Evolutionary conservation across 2,329 filamentous ascomycete genomes (phyloP).

Genomic region (Cytospora piceae): DNA sequence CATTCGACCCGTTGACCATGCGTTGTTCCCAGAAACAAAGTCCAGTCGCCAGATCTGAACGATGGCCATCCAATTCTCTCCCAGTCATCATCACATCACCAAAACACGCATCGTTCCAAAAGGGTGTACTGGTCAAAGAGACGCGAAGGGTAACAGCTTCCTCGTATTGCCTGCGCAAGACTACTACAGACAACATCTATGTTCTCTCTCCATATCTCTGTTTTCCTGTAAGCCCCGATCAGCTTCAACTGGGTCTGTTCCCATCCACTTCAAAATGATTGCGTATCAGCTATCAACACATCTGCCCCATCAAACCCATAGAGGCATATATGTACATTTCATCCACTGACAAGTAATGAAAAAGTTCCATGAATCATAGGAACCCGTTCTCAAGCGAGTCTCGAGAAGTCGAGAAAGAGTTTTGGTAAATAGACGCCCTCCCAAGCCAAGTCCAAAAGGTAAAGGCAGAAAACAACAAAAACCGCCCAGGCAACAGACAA

Average conservation of each 20-base stretch:
- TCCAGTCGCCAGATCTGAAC: background rate
- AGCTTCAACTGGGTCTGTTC: constrained; percentile 1
- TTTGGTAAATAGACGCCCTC: background rate
- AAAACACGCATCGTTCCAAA: background rate
- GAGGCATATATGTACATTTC: constrained; percentile 26
- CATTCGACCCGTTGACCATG: background rate
- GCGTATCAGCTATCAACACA: constrained; percentile 25
- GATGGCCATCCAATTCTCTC: background rate
- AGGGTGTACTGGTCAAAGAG: background rate
- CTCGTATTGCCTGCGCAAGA: constrained; percentile 29
- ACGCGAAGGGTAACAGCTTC: constrained; percentile 21
- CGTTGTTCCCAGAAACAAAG: background rate
- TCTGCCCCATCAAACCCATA: constrained; percentile 9
- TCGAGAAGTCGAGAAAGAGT: constrained; percentile 2
- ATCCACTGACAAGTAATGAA: constrained; percentile 23
- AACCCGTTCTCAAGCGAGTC: constrained; percentile 14
- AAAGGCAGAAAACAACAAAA: constrained; percentile 12
- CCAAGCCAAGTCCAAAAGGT: background rate
- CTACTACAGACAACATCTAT: constrained; percentile 29
- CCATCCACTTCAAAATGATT: constrained; percentile 10
- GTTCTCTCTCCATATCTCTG: constrained; percentile 6
- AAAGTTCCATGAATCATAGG: constrained; percentile 23
- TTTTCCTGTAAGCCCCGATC: background rate
- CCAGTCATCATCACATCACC: background rate
- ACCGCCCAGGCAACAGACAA: constrained; percentile 12